These are phyloP conservation scores for Schwanniomyces vanrijiae DNA, from an alignment of 805 yeast genomes.

Conservation along the genomic window DNA sequence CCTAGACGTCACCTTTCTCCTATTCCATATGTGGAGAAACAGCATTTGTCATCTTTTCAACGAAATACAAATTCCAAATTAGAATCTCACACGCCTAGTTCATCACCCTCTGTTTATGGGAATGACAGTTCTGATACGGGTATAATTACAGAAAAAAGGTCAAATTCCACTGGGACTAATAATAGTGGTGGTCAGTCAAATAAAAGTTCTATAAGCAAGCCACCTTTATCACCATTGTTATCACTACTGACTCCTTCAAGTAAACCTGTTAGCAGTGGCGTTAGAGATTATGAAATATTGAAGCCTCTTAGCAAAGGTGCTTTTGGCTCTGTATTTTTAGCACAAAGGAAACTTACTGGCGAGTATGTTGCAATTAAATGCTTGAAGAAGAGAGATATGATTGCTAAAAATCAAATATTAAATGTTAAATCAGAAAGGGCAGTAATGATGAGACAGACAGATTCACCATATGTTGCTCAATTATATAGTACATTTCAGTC, in stretches of 20 bases:
- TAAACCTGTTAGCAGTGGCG: conserved; percentile 55
- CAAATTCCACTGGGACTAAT: conserved; percentile 18
- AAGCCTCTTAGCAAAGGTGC: conserved; percentile 97
- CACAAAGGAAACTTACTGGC: conserved; percentile 81
- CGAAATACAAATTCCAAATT: conserved; percentile 37
- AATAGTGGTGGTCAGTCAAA: conserved; percentile 5
- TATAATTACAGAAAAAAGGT: conserved; percentile 13
- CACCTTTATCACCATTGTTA: conserved; percentile 79
- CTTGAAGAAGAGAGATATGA: conserved; percentile 89
- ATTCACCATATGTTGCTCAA: conserved; percentile 90
- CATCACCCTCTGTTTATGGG: conserved; percentile 29
- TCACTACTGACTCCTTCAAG: conserved; percentile 59
- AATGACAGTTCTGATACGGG: conserved; percentile 5
- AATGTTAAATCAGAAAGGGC: conserved; percentile 95
- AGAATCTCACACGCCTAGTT: conserved; percentile 43
- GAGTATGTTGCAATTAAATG: conserved; percentile 96
- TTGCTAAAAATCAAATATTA: conserved; percentile 93
- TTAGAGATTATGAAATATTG: conserved; percentile 83
- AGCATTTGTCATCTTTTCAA: conserved; percentile 64
- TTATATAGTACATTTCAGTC: conserved; percentile 87
- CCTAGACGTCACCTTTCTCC: conserved; percentile 63
- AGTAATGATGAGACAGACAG: conserved; percentile 96
- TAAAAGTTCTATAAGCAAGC: conserved; percentile 30
- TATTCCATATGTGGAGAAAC: conserved; percentile 41
- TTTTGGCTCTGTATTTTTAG: conserved; percentile 90